These are phyloP conservation scores for Aspergillus ustus DNA, from an alignment of 2,329 filamentous ascomycete species.

Conservation along the genomic window DNA sequence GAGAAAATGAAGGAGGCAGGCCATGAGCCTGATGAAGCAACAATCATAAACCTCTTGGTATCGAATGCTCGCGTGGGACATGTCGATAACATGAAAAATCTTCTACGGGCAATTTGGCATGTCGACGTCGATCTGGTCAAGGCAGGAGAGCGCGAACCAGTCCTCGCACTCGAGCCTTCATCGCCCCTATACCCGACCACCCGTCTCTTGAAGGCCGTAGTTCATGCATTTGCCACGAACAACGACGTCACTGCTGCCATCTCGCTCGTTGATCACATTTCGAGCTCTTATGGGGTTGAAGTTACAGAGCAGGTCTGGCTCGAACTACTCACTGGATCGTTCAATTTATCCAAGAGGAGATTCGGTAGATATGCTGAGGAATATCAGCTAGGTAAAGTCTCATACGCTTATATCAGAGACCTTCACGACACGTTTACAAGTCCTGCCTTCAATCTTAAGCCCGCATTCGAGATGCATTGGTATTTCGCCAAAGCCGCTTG, in stretches of 20 bases:
- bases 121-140: slow-evolving; percentile 54
- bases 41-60: slow-evolving; percentile 58
- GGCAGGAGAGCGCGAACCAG: slow-evolving; percentile 20
- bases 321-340: slow-evolving; percentile 70
- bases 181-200: slow-evolving; percentile 64
- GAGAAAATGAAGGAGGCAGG: slow-evolving; percentile 53
- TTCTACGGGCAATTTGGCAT: slow-evolving; percentile 60
- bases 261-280: slow-evolving; percentile 66
- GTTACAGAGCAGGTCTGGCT: slow-evolving; percentile 67
- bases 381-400: slow-evolving; percentile 41
- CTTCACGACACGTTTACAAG: slow-evolving; percentile 66
- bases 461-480: slow-evolving; percentile 61
- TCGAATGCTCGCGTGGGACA: slow-evolving; percentile 60
- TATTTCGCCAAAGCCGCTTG: slow-evolving; percentile 38
- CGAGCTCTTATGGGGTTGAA: slow-evolving; percentile 60
- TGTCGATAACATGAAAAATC: slow-evolving; percentile 49
- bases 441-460: slow-evolving; percentile 60
- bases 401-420: slow-evolving; percentile 50
- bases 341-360: slow-evolving; percentile 57
- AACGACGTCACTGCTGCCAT: slow-evolving; percentile 64
- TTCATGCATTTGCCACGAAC: slow-evolving; percentile 70
- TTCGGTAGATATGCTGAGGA: slow-evolving; percentile 36
- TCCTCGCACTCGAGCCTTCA: slow-evolving; percentile 48
- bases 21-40: slow-evolving; percentile 54
- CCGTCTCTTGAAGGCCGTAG: slow-evolving; percentile 67